phyloP scores from a whole-genome alignment of 2,329 filamentous ascomycete species.

The Stagonosporopsis vannaccii region DNA sequence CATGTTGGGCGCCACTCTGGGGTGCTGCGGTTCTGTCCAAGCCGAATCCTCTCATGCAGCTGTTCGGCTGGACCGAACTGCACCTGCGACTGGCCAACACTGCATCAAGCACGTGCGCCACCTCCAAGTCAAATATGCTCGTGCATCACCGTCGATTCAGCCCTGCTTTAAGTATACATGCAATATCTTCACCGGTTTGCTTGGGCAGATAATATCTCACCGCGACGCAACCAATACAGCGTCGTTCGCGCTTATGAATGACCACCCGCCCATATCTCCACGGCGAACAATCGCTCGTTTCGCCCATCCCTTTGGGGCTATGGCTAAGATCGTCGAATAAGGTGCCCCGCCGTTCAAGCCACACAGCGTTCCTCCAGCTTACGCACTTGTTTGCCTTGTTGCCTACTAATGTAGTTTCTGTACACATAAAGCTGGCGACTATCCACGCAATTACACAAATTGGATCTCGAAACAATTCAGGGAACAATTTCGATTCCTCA shows the following conservation, averaged over 20 bases:
- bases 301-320: background rate
- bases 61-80: background rate
- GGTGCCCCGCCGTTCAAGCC: background rate
- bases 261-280: background rate
- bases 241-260: background rate
- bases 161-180: background rate
- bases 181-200: background rate
- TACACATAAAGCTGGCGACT: background rate
- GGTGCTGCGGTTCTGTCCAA: background rate
- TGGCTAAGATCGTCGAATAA: background rate
- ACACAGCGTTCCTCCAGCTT: background rate
- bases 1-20: background rate
- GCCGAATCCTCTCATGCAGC: background rate
- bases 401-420: background rate
- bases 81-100: background rate
- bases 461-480: background rate
- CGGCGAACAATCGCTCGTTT: background rate
- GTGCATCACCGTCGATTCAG: background rate
- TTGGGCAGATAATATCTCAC: background rate
- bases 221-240: background rate
- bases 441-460: background rate
- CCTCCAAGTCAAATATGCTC: background rate
- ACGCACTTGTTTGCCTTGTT: constrained; percentile 2
- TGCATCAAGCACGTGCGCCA: background rate
- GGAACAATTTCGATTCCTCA: background rate